Evolutionary conservation across 305 asterid genomes (phyloP), one percentile per base, ranked within the genome.

Genomic region (Nicotiana rustica): DNA sequence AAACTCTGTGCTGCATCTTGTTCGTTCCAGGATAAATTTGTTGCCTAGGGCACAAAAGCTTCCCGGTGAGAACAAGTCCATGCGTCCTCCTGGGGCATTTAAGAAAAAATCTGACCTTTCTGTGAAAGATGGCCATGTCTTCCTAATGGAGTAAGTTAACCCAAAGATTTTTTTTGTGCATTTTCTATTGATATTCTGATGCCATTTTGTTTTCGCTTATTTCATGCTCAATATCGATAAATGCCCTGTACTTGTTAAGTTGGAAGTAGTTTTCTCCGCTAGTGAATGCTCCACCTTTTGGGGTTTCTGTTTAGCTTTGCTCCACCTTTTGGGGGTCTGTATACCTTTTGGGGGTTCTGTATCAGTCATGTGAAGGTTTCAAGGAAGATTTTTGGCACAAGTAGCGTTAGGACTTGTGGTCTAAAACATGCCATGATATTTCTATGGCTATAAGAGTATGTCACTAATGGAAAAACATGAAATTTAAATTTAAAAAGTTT

Each of bases 51-150:
- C 99, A 77, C 99, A 93, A 87, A 97, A 92, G 90, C 95, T 97
- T 83, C 99, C 99, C 18, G 95, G 99, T 62, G 97, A 93, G 89
- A 95, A 97, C 89, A 97, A 93, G 91, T 94, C 99, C 69, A 83
- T 89, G 87, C 99, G 99, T 81, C 99, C 99, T 85, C 99, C 99
- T 81, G 99, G 99, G 86, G 99, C 99, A 64, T 97, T 97, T 87
- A 97, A 95, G 93, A 97, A 95, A 89, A 97, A 93, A 89, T 90
- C 99, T 61, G 99, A 97, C 89, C 98, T 97, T 85, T 97, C 99
- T 6, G 97, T 87, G 44, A 97, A 95, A 90, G 99, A 97, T 88
- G 99, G 99, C 41, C 99, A 93, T 86, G 93, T 97, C 83, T 97
- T 92, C 90, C 87, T 97, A 61, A 95, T 94, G 99, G 99, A 97